A percentile compares a stretch with the other conserved stretches of the same genome.
Evolutionary conservation across 495 filamentous ascomycete genomes (phyloP).

Genomic region (Achaetomiella virescens): DNA sequence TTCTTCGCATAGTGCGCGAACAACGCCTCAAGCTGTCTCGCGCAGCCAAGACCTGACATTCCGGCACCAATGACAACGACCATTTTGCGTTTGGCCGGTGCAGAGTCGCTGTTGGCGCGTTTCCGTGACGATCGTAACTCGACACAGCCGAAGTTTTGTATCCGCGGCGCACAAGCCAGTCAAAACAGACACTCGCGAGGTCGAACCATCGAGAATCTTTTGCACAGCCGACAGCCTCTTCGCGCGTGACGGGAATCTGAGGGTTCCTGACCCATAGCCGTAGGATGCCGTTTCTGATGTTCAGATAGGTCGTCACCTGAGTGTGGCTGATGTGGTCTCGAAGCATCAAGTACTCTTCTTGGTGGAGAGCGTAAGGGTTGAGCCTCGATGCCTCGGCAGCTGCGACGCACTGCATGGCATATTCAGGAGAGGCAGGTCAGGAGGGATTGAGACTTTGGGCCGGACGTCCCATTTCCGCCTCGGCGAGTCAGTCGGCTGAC

Average conservation of each 20-base stretch:
- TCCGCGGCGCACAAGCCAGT: conserved; percentile 84
- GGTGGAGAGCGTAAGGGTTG: conserved; percentile 81
- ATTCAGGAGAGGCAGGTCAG: conserved; percentile 64
- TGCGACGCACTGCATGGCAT: conserved; percentile 79
- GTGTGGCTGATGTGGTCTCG: conserved; percentile 74
- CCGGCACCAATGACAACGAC: conserved; percentile 91
- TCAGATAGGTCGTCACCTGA: conserved; percentile 93
- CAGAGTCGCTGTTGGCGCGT: conserved; percentile 18
- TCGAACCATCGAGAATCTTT: conserved; percentile 88
- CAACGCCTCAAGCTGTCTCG: conserved; percentile 80
- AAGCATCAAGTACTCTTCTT: conserved; percentile 75
- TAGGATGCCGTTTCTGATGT: conserved; percentile 92
- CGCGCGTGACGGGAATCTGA: conserved; percentile 72
- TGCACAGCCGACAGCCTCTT: conserved; percentile 89
- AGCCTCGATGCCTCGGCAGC: conserved; percentile 86
- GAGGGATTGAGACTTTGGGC: conserved; percentile 76
- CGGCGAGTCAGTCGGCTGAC: conserved; percentile 5
- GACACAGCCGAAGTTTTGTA: conserved; percentile 94
- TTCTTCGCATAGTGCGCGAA: conserved; percentile 67
- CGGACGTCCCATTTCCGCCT: conserved; percentile 49
- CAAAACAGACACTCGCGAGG: conserved; percentile 79
- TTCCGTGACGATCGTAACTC: conserved; percentile 43
- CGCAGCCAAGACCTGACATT: conserved; percentile 86
- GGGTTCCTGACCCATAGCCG: conserved; percentile 88
- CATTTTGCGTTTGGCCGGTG: conserved; percentile 50